Conservation (phyloP, 345 rosid genomes). For the Syzygium aromaticum region DNA sequence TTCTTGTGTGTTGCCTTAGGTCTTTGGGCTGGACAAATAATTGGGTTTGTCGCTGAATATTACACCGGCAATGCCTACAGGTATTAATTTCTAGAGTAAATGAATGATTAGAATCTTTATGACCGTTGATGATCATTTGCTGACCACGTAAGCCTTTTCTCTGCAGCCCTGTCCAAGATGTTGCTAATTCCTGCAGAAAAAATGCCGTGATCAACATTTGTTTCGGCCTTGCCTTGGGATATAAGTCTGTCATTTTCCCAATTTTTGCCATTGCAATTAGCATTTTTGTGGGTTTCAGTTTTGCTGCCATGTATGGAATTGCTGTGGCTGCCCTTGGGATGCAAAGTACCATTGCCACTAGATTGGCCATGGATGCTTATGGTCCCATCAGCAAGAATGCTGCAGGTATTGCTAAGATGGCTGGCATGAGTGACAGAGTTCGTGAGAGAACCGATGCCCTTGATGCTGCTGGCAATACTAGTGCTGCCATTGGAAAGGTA, state of each 20-base stretch:
- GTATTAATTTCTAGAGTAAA: neutral
- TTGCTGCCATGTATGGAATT: conserved; percentile 32
- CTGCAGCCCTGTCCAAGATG: conserved; percentile 29
- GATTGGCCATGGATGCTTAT: conserved; percentile 31
- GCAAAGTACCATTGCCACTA: conserved; percentile 33
- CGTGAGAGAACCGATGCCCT: no score
- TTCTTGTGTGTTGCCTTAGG: neutral
- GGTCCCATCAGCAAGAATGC: conserved; percentile 28
- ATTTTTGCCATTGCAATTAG: conserved; percentile 14
- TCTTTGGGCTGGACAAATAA: conserved; percentile 1
- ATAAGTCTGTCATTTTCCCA: conserved; percentile 16
- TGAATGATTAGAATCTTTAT: neutral
- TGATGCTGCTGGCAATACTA: no score
- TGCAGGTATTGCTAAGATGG: conserved; percentile 28
- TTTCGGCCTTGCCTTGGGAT: conserved; percentile 11
- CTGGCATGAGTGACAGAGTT: conserved; percentile 3
- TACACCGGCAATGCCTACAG: neutral
- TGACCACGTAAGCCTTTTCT: neutral
- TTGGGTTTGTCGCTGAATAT: neutral
- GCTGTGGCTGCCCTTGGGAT: conserved; percentile 34
- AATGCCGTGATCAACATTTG: no score
- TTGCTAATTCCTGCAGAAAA: neutral
- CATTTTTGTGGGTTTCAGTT: conserved; percentile 18
- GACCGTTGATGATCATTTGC: neutral
- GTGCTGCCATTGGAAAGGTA: conserved; percentile 23